Base-by-base conservation (phyloP, 2,329 filamentous ascomycete genomes). In the Xylariaceae sp. region DNA sequence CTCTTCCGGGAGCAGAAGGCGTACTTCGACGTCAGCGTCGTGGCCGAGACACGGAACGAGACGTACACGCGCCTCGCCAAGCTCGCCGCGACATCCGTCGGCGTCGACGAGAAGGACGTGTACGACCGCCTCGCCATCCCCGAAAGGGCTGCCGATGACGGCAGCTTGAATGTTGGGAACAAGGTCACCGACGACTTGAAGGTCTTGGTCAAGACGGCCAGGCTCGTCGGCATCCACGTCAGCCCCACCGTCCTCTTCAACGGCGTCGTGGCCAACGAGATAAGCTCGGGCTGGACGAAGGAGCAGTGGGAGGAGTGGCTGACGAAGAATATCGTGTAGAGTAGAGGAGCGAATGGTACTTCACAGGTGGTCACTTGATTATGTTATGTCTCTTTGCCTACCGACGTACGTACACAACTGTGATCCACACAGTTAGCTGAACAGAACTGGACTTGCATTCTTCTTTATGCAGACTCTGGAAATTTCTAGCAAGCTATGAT, bases 191-290 rank as follows among this genome's bases (percentile, higher is more conserved):
- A 84, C 59, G 88, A 95, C 61, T 63, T 96, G 39, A 96, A 95
- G 71, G 64, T 86, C 34, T 68, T 90, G 54, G 78, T 90, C 46
- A 94, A 89, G 74, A 82, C 82, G 61, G 76, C 86, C 54, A 71
- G 90, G 30, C 65, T 92, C 50, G 75, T 85, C 7, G 85, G 89
- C 9, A 78, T 95, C 30, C 90, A 97, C 67, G 87, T 96, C 28
- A 90, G 87, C 29, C 90, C 90, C 2, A 96, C 89, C 0, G 88
- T 90, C 14, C 71, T 94, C 34, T 89, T 94, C 61, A 81, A 97
- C 63, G 88, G 89, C 0, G 76, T 94, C 16, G 81, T 94, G 34
- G 85, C 85, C 56, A 78, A 77, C 48, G 78, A 83, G 35, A 85
- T 95, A 50, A 83, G 81, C 47, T 90, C 84, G 41, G 75, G 81